phyloP scores from a whole-genome alignment of 139 green algal species.

The Chlamydomonas eustigma region DNA sequence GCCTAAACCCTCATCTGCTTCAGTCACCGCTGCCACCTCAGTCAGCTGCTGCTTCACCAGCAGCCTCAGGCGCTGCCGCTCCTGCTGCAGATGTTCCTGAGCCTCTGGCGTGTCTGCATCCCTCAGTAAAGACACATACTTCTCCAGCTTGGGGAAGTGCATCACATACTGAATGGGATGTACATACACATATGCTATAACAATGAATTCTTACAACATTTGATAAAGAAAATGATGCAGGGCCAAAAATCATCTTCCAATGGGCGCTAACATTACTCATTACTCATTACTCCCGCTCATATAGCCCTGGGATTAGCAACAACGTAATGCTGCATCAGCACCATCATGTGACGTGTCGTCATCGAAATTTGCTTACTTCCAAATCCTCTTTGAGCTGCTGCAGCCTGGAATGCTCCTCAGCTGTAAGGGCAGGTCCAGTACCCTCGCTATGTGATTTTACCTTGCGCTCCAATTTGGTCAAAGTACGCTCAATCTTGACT shows the following conservation, averaged over 20 bases:
- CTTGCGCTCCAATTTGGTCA: conserved; percentile 46
- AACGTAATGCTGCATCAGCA: too few relatives aligned
- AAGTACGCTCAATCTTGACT: conserved; percentile 73
- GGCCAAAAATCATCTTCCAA: too few relatives aligned
- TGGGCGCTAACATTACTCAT: too few relatives aligned
- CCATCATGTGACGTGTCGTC: too few relatives aligned
- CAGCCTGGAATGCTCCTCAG: conserved; percentile 21
- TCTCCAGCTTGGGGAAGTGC: conserved; percentile 80
- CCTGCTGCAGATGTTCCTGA: conserved; percentile 48
- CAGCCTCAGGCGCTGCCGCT: conserved; percentile 46
- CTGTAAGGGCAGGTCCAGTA: not conserved
- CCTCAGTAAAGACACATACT: conserved; percentile 78
- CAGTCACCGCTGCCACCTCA: conserved; percentile 54
- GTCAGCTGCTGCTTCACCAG: conserved; percentile 39
- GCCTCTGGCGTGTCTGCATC: conserved; percentile 43
- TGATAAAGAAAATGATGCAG: too few relatives aligned
- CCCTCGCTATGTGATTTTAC: not conserved
- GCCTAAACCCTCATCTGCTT: conserved; percentile 67
- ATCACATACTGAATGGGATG: conserved; percentile 66
- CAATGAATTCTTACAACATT: too few relatives aligned
- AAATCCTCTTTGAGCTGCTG: conserved; percentile 53
- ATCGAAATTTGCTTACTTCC: conserved; percentile 19
- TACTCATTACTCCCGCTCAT: too few relatives aligned
- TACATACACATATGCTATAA: too few relatives aligned
- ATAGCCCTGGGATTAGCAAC: too few relatives aligned